phyloP scores from a whole-genome alignment of 192 early-diverging fungal species.

The Phlyctochytrium bullatum region DNA sequence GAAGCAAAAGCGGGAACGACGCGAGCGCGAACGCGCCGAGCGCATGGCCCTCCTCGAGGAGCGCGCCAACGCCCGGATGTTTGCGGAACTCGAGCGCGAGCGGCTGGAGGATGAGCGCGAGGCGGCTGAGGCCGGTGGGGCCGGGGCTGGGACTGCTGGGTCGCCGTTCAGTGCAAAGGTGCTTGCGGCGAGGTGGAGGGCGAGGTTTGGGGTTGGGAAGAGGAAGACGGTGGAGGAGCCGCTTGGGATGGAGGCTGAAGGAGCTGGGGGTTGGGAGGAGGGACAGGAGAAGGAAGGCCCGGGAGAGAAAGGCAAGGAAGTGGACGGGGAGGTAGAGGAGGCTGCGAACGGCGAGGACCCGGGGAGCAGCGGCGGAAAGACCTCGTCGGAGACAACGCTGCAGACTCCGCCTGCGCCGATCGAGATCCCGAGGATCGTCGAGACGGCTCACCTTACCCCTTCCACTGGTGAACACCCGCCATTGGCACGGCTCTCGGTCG shows the following conservation, averaged over 20 bases:
- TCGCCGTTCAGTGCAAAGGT: too few relatives aligned
- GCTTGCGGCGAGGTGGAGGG: too few relatives aligned
- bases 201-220: too few relatives aligned
- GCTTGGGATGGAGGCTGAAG: too few relatives aligned
- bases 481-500: too few relatives aligned
- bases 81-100: neutral
- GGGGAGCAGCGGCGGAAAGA: neutral
- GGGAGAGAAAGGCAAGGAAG: neutral
- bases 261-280: neutral
- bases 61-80: neutral
- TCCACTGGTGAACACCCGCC: too few relatives aligned
- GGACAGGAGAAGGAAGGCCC: neutral
- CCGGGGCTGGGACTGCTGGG: too few relatives aligned
- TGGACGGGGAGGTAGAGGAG: neutral
- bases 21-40: neutral
- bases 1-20: constrained; percentile 1
- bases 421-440: too few relatives aligned
- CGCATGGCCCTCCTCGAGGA: neutral
- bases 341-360: neutral
- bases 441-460: too few relatives aligned
- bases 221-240: too few relatives aligned
- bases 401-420: neutral
- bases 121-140: too few relatives aligned
- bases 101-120: too few relatives aligned
- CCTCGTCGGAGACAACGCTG: neutral